Conservation (phyloP, 441 rosid species). For the Theobroma grandiflorum region DNA sequence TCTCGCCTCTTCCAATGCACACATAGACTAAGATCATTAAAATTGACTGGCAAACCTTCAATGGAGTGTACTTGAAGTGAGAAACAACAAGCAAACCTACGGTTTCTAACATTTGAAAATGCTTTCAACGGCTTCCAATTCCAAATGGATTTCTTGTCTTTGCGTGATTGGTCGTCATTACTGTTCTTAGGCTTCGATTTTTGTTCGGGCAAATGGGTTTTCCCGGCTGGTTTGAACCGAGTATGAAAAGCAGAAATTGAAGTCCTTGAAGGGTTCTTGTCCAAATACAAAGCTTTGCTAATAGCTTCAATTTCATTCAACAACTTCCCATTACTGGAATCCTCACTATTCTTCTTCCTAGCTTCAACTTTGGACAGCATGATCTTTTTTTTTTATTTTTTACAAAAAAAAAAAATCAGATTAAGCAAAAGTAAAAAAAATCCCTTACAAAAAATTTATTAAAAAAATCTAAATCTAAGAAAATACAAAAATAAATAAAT, state of each 20-base stretch:
- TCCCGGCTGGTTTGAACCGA: slow-evolving; percentile 54
- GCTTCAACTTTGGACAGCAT: slow-evolving; percentile 63
- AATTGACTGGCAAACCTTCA: slow-evolving; percentile 69
- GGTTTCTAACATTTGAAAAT: slow-evolving; percentile 63
- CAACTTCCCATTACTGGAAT: slow-evolving; percentile 58
- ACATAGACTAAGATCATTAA: slow-evolving; percentile 60
- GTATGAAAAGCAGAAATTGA: slow-evolving; percentile 40
- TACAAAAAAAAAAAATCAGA: not conserved
- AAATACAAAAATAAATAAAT: not conserved
- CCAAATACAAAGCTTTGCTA: slow-evolving; percentile 76
- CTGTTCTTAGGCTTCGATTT: slow-evolving; percentile 42
- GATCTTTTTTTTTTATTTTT: slow-evolving; percentile 34
- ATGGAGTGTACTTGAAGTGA: slow-evolving; percentile 78
- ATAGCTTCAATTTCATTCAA: slow-evolving; percentile 82
- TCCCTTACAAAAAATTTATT: not conserved
- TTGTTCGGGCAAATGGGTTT: slow-evolving; percentile 43
- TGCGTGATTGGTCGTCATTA: slow-evolving; percentile 52
- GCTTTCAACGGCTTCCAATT: slow-evolving; percentile 91
- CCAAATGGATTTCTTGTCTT: slow-evolving; percentile 87
- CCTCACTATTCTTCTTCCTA: slow-evolving; percentile 58
- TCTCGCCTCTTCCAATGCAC: slow-evolving; percentile 96
- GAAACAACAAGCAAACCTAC: slow-evolving; percentile 81
- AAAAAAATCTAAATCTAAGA: slow-evolving; percentile 1
- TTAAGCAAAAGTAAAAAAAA: not conserved
- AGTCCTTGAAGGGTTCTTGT: slow-evolving; percentile 49